These are phyloP conservation scores for Fusarium liriodendri DNA, from an alignment of 2,329 filamentous ascomycete species.

Conservation along the genomic window DNA sequence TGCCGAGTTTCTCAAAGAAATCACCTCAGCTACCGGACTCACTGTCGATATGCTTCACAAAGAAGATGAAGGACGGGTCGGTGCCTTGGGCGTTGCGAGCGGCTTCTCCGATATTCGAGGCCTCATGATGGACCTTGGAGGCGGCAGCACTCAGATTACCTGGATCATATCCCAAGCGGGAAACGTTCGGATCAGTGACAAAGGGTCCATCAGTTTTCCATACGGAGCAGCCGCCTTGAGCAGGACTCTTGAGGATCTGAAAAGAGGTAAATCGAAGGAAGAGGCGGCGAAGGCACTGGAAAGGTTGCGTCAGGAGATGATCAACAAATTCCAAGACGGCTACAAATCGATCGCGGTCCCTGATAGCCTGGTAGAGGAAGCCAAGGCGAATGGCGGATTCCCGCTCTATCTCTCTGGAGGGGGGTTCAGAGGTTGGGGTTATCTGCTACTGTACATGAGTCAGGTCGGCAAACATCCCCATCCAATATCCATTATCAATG, in stretches of 20 bases:
- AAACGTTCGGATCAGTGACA: conserved; percentile 61
- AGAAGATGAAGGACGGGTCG: conserved; percentile 74
- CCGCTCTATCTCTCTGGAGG: conserved; percentile 76
- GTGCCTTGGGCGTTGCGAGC: conserved; percentile 75
- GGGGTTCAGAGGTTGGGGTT: conserved; percentile 80
- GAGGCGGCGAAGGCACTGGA: conserved; percentile 58
- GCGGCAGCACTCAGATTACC: conserved; percentile 77
- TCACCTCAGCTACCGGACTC: conserved; percentile 68
- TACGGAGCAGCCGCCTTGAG: conserved; percentile 77
- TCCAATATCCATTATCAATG: conserved; percentile 79
- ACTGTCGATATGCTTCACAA: conserved; percentile 71
- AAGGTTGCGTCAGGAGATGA: conserved; percentile 61
- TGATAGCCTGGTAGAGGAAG: conserved; percentile 57
- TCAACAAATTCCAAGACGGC: conserved; percentile 61
- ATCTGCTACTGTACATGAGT: conserved; percentile 69
- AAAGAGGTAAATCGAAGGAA: conserved; percentile 49
- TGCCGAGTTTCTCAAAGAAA: conserved; percentile 47
- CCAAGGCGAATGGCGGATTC: conserved; percentile 59
- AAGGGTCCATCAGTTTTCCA: conserved; percentile 72
- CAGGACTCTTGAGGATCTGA: conserved; percentile 62
- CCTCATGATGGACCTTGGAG: conserved; percentile 78
- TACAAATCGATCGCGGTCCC: conserved; percentile 66
- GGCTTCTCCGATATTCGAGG: conserved; percentile 70
- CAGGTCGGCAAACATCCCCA: conserved; percentile 69
- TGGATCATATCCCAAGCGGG: conserved; percentile 69